These are phyloP conservation scores for Irpex sp. DNA, from an alignment of 1,284 basidiomycete genomes.

Conservation along the genomic window DNA sequence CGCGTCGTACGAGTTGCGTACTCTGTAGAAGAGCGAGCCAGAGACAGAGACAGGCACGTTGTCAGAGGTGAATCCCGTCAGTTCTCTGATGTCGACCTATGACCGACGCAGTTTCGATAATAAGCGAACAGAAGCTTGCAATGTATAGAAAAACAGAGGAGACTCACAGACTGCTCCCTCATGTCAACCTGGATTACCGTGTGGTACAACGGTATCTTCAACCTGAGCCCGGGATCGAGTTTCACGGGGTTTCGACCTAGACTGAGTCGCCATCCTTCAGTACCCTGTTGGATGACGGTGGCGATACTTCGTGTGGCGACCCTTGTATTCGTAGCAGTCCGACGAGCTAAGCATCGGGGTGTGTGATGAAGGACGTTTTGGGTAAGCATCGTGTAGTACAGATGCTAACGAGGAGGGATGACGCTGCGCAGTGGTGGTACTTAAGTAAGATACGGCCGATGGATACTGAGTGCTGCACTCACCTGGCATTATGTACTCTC, in stretches of 20 bases:
- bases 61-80: conserved; percentile 45
- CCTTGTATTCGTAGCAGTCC: no score
- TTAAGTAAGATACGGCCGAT: no score
- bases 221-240: conserved; percentile 40
- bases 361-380: no score
- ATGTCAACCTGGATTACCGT: conserved; percentile 40
- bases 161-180: conserved; percentile 41
- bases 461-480: no score
- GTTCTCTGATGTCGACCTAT: conserved; percentile 4
- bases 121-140: neutral
- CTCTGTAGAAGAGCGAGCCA: conserved; percentile 48
- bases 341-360: no score
- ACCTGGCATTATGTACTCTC: neutral
- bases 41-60: conserved; percentile 50
- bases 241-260: conserved; percentile 41
- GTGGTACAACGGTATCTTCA: conserved; percentile 44
- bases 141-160: neutral
- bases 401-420: no score
- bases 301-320: conserved; percentile 25
- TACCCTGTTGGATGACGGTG: conserved; percentile 46
- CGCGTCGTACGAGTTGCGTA: conserved; percentile 47
- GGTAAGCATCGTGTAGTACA: no score
- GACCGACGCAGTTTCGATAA: neutral
- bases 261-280: conserved; percentile 48
- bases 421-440: no score